Percentiles rank a stretch among this genome's conserved stretches.
Evolutionary conservation across 2,329 filamentous ascomycete genomes (phyloP).

Genomic region (Corniculantispora saksenae): DNA sequence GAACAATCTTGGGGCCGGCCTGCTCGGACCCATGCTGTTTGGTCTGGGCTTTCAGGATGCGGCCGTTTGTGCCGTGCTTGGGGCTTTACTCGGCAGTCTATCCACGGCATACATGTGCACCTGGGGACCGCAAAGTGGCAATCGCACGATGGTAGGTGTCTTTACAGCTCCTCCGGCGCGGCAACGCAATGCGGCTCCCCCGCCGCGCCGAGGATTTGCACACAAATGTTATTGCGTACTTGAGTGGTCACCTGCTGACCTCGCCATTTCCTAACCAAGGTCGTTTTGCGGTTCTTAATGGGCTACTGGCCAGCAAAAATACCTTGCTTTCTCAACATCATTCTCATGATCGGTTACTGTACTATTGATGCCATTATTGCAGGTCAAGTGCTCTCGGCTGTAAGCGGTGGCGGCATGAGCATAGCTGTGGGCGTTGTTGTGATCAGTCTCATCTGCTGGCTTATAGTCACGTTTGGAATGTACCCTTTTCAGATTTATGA

Average conservation of each 20-base stretch:
- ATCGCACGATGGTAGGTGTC: constrained; percentile 67
- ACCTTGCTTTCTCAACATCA: constrained; percentile 38
- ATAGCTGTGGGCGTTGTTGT: constrained; percentile 75
- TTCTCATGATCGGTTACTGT: constrained; percentile 75
- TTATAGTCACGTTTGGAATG: constrained; percentile 64
- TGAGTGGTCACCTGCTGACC: neutral
- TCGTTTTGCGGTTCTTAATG: constrained; percentile 76
- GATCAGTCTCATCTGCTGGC: constrained; percentile 72
- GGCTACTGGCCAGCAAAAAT: constrained; percentile 57
- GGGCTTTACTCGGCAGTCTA: constrained; percentile 72
- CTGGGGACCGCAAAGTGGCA: constrained; percentile 72
- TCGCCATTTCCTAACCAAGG: constrained; percentile 22
- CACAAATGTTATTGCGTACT: neutral
- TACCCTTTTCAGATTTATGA: constrained; percentile 70
- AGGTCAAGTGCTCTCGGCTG: constrained; percentile 73
- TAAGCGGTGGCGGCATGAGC: constrained; percentile 65
- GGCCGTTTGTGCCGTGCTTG: constrained; percentile 70
- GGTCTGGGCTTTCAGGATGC: constrained; percentile 71
- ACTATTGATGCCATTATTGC: constrained; percentile 79
- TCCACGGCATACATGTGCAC: constrained; percentile 77
- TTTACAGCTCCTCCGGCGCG: neutral
- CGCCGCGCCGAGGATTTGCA: neutral
- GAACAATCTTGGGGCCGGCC: constrained; percentile 64
- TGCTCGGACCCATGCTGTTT: constrained; percentile 69
- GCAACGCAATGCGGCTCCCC: neutral